Evolutionary conservation across 2,329 filamentous ascomycete species (phyloP).

Genomic region (Grosmannia penicillata): DNA sequence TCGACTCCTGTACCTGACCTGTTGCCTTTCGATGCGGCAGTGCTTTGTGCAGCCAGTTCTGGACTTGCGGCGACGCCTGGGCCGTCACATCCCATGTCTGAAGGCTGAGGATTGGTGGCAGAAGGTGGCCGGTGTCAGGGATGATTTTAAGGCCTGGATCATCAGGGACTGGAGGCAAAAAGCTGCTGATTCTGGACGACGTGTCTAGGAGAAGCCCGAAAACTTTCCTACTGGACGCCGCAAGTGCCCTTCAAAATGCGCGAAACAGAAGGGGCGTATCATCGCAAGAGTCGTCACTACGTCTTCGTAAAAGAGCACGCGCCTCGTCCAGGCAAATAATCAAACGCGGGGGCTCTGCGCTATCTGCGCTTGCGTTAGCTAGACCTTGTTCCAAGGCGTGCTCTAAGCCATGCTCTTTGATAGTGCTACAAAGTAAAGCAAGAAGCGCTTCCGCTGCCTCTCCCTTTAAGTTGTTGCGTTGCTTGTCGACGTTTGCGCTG

Average conservation of each 20-base stretch:
- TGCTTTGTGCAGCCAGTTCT: neutral
- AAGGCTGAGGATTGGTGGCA: constrained; percentile 1
- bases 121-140: neutral
- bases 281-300: neutral
- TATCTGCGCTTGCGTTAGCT: neutral
- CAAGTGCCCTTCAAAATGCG: neutral
- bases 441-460: neutral
- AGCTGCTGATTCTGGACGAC: neutral
- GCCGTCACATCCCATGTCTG: constrained; percentile 1
- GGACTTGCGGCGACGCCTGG: neutral
- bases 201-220: constrained; percentile 2
- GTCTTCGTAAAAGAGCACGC: neutral
- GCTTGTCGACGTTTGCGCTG: neutral
- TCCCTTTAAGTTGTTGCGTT: neutral
- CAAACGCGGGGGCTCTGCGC: neutral
- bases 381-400: neutral
- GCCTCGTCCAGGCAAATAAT: neutral
- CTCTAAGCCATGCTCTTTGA: neutral
- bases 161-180: neutral
- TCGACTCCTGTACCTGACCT: neutral
- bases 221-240: neutral
- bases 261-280: neutral
- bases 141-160: neutral
- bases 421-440: neutral
- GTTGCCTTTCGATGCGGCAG: neutral